A percentile compares a stretch with the other conserved stretches of the same genome.
These are phyloP conservation scores for Melastoma candidum DNA, from an alignment of 441 rosid genomes.

Conservation along the genomic window DNA sequence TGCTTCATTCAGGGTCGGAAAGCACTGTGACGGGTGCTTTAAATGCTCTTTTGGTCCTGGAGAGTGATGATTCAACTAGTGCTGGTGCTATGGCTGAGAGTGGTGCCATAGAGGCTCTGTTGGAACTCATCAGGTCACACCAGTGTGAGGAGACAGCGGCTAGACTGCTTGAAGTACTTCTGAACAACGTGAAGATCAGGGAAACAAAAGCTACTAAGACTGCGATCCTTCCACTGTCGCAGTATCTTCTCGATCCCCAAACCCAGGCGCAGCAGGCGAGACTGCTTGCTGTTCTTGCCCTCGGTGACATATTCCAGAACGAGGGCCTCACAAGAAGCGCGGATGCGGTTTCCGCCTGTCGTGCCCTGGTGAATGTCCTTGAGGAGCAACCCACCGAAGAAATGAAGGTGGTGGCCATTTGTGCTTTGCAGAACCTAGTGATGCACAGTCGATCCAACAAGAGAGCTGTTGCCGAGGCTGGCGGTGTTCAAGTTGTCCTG, in stretches of 20 bases:
- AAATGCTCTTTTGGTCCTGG: constrained; percentile 96
- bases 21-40: constrained; percentile 79
- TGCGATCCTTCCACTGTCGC: constrained; percentile 90
- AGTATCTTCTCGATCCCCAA: constrained; percentile 97
- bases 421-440: constrained; percentile 98
- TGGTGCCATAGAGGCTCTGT: constrained; percentile 96
- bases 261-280: constrained; percentile 98
- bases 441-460: constrained; percentile 96
- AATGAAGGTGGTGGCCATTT: constrained; percentile 99
- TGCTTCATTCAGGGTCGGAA: constrained; percentile 85
- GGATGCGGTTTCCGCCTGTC: constrained; percentile 97
- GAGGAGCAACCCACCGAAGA: constrained; percentile 99
- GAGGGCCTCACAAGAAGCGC: constrained; percentile 92
- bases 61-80: constrained; percentile 94
- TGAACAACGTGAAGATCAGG: constrained; percentile 96
- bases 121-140: constrained; percentile 94
- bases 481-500: constrained; percentile 97
- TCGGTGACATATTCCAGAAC: constrained; percentile 97
- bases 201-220: constrained; percentile 89
- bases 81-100: constrained; percentile 99
- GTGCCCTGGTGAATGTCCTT: constrained; percentile 94
- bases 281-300: constrained; percentile 90
- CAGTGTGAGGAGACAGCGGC: constrained; percentile 99
- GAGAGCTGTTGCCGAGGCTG: constrained; percentile 99
- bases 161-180: constrained; percentile 86